Evolutionary conservation across 441 rosid genomes (phyloP).

Genomic region (Biscutella laevigata): DNA sequence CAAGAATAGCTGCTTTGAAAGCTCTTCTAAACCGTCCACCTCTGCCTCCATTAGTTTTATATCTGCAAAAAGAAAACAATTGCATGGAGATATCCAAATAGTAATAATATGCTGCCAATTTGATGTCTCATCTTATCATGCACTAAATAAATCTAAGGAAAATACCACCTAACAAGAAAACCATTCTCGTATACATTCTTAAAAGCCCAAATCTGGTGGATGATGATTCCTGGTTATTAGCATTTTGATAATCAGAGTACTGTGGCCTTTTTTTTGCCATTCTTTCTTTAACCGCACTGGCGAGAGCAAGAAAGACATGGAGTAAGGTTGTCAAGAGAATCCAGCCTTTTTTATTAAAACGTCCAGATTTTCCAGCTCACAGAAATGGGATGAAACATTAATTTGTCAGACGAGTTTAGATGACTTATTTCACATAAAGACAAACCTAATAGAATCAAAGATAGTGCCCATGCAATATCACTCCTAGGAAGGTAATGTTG

Average conservation of each 20-base stretch:
- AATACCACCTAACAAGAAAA: neutral
- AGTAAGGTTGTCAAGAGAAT: neutral
- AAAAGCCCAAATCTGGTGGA: no score
- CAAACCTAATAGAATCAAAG: neutral
- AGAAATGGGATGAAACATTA: neutral
- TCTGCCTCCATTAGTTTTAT: constrained; percentile 84
- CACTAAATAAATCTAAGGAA: neutral
- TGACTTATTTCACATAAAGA: neutral
- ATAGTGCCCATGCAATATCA: constrained; percentile 1
- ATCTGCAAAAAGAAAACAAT: constrained; percentile 37
- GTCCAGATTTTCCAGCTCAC: neutral
- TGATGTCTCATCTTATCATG: neutral
- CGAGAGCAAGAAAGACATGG: neutral
- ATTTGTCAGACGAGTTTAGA: no score
- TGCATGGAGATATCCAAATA: neutral
- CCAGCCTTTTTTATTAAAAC: neutral
- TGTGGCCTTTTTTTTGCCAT: neutral
- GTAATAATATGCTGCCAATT: neutral
- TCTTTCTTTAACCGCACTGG: neutral
- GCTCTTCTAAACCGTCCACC: constrained; percentile 89
- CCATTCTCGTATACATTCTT: neutral
- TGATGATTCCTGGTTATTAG: neutral
- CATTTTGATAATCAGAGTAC: neutral
- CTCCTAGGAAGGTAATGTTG: constrained; percentile 1
- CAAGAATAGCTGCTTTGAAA: constrained; percentile 93